phyloP scores from a whole-genome alignment of 129 eudicot species.

The Chrysanthemum seticuspe region DNA sequence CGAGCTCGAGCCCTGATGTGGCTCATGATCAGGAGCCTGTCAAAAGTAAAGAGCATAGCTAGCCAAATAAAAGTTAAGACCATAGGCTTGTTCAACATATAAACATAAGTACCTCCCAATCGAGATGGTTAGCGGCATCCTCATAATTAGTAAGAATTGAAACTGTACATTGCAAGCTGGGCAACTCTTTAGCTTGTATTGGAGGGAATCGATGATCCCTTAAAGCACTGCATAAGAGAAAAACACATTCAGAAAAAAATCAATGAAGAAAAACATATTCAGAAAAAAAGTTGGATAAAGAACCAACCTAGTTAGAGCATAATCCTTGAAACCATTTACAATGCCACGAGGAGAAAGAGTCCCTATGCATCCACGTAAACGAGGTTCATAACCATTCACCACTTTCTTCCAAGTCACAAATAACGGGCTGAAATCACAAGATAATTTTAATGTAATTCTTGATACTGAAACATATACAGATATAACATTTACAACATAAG shows the following conservation, averaged over 20 bases:
- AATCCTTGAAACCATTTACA: constrained; percentile 77
- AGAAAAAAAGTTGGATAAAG: no score
- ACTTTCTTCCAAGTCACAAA: constrained; percentile 97
- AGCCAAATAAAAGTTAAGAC: not conserved
- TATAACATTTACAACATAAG: not conserved
- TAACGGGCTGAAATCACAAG: constrained; percentile 61
- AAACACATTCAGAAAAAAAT: not conserved
- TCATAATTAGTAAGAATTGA: constrained; percentile 87
- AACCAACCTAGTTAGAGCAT: constrained; percentile 80
- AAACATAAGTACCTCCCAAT: constrained; percentile 74
- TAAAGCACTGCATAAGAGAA: constrained; percentile 56
- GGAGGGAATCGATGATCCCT: constrained; percentile 92
- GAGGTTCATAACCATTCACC: constrained; percentile 89
- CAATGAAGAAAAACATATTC: not conserved
- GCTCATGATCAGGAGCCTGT: not conserved
- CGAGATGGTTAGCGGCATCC: constrained; percentile 69
- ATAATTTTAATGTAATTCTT: no score
- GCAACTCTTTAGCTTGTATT: constrained; percentile 84
- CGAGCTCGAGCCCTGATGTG: not conserved
- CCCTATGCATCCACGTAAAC: constrained; percentile 95
- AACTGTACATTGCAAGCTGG: constrained; percentile 83
- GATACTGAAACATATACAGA: no score
- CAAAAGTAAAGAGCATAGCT: not conserved
- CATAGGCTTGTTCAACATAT: not conserved
- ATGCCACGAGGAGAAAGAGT: constrained; percentile 76